Conservation (phyloP, 352 stramenopile genomes). For the Phytopythium kandeliae region DNA sequence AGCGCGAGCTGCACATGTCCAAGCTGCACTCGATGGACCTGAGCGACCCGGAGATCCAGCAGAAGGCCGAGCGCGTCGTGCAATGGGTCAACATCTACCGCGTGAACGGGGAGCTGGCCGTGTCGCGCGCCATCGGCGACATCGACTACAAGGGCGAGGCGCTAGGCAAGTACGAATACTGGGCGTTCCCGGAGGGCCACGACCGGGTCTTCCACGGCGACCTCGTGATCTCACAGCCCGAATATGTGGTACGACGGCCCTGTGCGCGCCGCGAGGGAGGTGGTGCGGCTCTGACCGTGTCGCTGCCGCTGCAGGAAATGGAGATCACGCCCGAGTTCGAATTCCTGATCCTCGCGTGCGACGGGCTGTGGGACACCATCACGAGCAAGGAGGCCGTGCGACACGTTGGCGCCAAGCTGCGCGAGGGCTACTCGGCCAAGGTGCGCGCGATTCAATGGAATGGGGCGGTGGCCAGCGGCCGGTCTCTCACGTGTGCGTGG, state of each 20-base stretch:
- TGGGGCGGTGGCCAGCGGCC: too few relatives aligned
- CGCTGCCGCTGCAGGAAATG: slow-evolving; percentile 52
- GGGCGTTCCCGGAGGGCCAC: slow-evolving; percentile 80
- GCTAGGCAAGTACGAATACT: slow-evolving; percentile 74
- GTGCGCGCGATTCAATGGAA: too few relatives aligned
- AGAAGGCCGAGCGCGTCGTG: slow-evolving; percentile 74
- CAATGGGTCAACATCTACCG: slow-evolving; percentile 84
- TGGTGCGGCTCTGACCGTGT: not conserved
- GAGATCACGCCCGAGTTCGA: slow-evolving; percentile 87
- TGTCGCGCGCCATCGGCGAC: slow-evolving; percentile 90
- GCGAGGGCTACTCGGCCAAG: slow-evolving; percentile 62
- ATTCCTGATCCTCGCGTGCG: slow-evolving; percentile 90
- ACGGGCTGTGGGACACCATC: slow-evolving; percentile 92
- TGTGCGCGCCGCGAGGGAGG: not conserved
- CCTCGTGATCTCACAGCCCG: slow-evolving; percentile 79
- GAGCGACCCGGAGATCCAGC: slow-evolving; percentile 79
- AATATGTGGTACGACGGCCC: slow-evolving; percentile 50
- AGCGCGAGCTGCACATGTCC: slow-evolving; percentile 83
- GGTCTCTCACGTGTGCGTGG: slow-evolving; percentile 5
- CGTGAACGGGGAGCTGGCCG: slow-evolving; percentile 90
- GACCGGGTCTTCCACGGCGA: slow-evolving; percentile 76
- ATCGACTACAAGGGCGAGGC: slow-evolving; percentile 87
- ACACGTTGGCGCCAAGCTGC: slow-evolving; percentile 66
- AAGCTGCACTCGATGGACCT: slow-evolving; percentile 88
- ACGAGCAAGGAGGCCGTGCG: slow-evolving; percentile 90